Base-by-base conservation (phyloP, 345 rosid species). In the Eucalyptus dawsonii region DNA sequence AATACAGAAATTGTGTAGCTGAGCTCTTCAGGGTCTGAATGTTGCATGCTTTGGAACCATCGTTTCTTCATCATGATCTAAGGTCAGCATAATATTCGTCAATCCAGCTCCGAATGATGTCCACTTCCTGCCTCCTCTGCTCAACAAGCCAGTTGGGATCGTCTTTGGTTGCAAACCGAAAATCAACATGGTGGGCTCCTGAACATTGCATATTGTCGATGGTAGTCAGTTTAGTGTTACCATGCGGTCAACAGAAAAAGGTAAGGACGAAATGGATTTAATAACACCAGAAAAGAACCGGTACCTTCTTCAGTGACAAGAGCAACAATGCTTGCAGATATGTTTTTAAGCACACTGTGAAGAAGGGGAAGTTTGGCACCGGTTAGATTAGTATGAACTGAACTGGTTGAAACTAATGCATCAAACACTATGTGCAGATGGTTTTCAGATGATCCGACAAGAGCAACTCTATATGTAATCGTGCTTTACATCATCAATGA, bases 151-250 rank as follows among this genome's bases (percentile, higher is more conserved):
- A 96, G 80, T 93, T 91, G 2, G 98, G 97, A 58, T 95, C 96
- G 3, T 88, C 93, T 91, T 93, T 93, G 4, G 93, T 91, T 49
- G 95, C 93, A 11, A 93, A 87, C 47, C 95, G 95, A 45, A 96
- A 94, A 92, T 95, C 96, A 2, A 92, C 93, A 91, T 96, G 97
- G 91, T 95, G 97, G 88, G 98, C 97, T 91, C 98, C 96, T 96
- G 80, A 90, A 25, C 83, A 88, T 7, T 44, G 29, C 87, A 76
- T 72, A 86, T 86, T 60, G 76, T 11, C 16, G n/a, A 56, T 5
- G 25, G 62, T 14, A 24, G 9, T 40, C 50, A 19, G 37, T 62
- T 22, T 14, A 40, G 47, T 21, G 47, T 21, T 76, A 40, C 85
- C 29, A 40, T 76, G 85, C 0, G 47, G 83, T 11, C 7, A 42